Percentiles rank a stretch among this genome's conserved stretches.
phyloP scores from a whole-genome alignment of 2,329 filamentous ascomycete genomes.

The Rhytidhysteron rufulum region DNA sequence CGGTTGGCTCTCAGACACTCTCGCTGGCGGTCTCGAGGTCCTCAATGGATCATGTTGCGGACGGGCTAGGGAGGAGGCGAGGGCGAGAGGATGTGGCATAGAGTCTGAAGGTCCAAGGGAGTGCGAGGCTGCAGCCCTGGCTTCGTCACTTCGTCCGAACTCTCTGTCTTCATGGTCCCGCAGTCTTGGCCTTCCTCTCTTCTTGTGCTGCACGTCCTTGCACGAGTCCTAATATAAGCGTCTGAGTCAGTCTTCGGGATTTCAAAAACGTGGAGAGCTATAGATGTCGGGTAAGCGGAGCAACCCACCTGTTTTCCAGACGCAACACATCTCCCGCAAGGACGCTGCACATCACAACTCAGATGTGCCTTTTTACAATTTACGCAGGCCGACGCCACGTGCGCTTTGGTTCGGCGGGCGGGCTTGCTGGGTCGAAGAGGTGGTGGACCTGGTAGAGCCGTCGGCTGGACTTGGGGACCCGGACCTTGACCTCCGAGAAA shows the following conservation, averaged over 20 bases:
- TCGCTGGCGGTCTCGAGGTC: conserved; percentile 14
- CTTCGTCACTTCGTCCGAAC: conserved; percentile 27
- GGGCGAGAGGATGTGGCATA: conserved; percentile 16
- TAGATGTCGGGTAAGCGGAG: background rate
- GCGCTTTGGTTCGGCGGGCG: conserved; percentile 60
- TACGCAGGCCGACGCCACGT: conserved; percentile 80
- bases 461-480: conserved; percentile 29
- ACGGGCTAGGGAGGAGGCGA: conserved; percentile 16
- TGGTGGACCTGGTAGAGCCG: conserved; percentile 28
- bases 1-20: conserved; percentile 14
- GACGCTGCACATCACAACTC: conserved; percentile 63
- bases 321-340: conserved; percentile 71
- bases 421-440: conserved; percentile 28
- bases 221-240: conserved; percentile 60
- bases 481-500: conserved; percentile 24
- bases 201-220: conserved; percentile 82
- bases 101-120: conserved; percentile 19
- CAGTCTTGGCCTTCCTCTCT: conserved; percentile 71
- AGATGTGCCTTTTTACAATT: conserved; percentile 84
- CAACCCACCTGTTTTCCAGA: conserved; percentile 64
- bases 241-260: conserved; percentile 11
- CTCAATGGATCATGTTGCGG: conserved; percentile 22
- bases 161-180: conserved; percentile 58
- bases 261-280: background rate
- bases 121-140: conserved; percentile 21